Conservation (phyloP, 2,329 filamentous ascomycete species). For the Lachnellula arida region DNA sequence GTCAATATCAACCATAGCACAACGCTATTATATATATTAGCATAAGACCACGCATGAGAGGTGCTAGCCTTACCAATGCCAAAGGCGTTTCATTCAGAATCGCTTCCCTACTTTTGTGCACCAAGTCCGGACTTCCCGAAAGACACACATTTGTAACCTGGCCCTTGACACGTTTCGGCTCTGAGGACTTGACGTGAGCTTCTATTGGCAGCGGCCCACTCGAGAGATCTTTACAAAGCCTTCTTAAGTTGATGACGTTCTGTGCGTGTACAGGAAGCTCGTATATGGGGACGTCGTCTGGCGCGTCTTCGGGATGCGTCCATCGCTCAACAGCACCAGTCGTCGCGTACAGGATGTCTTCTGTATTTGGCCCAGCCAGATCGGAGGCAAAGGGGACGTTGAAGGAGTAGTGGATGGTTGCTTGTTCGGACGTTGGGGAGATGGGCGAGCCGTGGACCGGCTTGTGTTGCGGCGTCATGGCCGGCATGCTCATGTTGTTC, state of each 20-base stretch:
- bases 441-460: conserved; percentile 50
- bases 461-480: conserved; percentile 53
- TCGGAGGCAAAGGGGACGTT: conserved; percentile 95
- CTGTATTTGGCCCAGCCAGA: conserved; percentile 84
- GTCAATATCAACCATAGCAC: conserved; percentile 89
- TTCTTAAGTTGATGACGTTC: conserved; percentile 75
- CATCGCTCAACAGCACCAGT: conserved; percentile 82
- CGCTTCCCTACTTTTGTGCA: conserved; percentile 83
- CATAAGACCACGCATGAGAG: not conserved
- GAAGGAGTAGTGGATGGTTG: conserved; percentile 88
- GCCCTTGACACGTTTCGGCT: conserved; percentile 66
- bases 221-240: conserved; percentile 77
- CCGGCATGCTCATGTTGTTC: conserved; percentile 35
- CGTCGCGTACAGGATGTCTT: conserved; percentile 92
- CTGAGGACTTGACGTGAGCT: conserved; percentile 77
- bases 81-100: conserved; percentile 91
- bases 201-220: conserved; percentile 67
- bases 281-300: conserved; percentile 78
- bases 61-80: conserved; percentile 64
- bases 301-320: conserved; percentile 85
- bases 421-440: conserved; percentile 67
- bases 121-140: conserved; percentile 79
- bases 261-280: conserved; percentile 88
- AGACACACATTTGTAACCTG: conserved; percentile 85
- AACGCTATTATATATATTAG: conserved; percentile 58